Evolutionary conservation across 768 basidiomycete genomes (phyloP).

Genomic region (Phanerodontia chrysosporium): DNA sequence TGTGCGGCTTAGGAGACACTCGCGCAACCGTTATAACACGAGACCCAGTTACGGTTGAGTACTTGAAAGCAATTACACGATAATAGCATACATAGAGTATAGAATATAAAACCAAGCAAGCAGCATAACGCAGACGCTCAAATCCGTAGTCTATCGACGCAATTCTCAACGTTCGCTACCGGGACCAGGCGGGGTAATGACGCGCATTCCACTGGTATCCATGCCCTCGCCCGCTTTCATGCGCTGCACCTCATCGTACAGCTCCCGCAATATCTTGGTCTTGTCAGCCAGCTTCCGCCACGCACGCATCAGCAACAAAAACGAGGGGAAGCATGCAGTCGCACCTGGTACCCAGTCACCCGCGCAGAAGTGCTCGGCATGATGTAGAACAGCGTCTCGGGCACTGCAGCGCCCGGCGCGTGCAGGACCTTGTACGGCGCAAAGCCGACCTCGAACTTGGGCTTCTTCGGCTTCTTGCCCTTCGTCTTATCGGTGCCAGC

Average conservation of each 20-base stretch:
- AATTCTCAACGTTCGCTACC: neutral
- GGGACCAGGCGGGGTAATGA: neutral
- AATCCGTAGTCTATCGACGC: no score
- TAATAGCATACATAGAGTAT: no score
- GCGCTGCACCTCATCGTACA: neutral
- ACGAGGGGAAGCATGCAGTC: conserved; percentile 12
- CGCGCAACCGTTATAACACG: no score
- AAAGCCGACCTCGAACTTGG: conserved; percentile 32
- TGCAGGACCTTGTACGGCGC: conserved; percentile 50
- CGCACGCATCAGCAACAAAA: neutral
- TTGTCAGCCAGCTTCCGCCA: conserved; percentile 7
- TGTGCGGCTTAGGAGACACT: no score
- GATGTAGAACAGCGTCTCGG: conserved; percentile 70
- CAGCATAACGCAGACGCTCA: no score
- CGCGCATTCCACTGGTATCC: neutral
- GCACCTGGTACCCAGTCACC: conserved; percentile 68
- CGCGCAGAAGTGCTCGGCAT: conserved; percentile 75
- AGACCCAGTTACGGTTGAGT: no score
- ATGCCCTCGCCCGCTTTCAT: neutral
- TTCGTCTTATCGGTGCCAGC: conserved; percentile 3
- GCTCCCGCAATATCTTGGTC: neutral
- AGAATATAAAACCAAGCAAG: no score
- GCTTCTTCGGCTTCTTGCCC: conserved; percentile 6
- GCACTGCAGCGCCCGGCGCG: conserved; percentile 7
- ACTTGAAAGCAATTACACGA: no score